Evolutionary conservation across 768 basidiomycete genomes (phyloP), one percentile per base, ranked within the genome.

Genomic region (Mycena vitilis): DNA sequence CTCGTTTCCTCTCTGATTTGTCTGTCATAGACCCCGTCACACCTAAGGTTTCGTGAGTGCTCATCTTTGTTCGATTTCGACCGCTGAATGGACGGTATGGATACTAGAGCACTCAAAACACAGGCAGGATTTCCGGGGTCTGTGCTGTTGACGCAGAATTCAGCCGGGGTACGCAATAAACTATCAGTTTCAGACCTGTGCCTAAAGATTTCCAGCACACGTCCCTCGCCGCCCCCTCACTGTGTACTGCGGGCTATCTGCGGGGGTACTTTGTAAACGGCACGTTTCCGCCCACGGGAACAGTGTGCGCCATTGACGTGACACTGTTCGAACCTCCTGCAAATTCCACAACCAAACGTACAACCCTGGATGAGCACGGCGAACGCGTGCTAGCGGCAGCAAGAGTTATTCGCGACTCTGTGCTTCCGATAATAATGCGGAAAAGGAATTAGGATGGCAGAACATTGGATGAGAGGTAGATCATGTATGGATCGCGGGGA

Each of bases 251-350:
- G 18, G 36, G 23, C 18, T 65, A 65, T 49, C 34, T 65, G 25
- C 64, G 48, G 8, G 22, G 42, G 12, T 65, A 65, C 49, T 65
- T 65, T 38, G 38, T 34, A 5, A 59, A 65, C 47, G 64, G 64
- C 40, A 59, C 64, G 4, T 57, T 65, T 4, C 64, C 64, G 0
- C 22, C 22, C 12, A 38, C 60, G 1, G 66, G 54, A 12, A 67
- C 66, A 8, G 66, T 67, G 4, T 67, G 66, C 47, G 38, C 51
- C 4, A 47, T 30, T 15, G 63, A 65, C 10, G 45, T 8, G 3
- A 13, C 8, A 45, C 55, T 65, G 0, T 65, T 65, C 23, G 30
- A 23, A 6, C 23, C 49, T 25, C 49, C 60, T 6, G 20, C 44
- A 40, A 59, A 23, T 38, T 11, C 40, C 2, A 11, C 53, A 2